These are phyloP conservation scores for Crassisporium funariophilum DNA, from an alignment of 768 basidiomycete genomes.

Conservation along the genomic window DNA sequence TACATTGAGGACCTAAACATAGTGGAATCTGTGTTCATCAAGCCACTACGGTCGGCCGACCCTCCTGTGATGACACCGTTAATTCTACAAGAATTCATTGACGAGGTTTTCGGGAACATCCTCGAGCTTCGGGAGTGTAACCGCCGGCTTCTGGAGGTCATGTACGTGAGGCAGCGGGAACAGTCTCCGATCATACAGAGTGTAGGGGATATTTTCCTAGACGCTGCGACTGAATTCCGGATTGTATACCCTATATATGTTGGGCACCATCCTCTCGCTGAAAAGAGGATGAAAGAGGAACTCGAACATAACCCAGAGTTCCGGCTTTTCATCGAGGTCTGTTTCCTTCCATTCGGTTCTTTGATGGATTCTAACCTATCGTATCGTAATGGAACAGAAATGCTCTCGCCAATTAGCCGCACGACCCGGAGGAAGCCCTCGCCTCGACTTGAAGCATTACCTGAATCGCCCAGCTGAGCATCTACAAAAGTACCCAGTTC, in stretches of 20 bases:
- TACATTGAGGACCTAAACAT: slow-evolving; percentile 87
- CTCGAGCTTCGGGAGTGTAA: slow-evolving; percentile 83
- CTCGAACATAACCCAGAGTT: slow-evolving; percentile 81
- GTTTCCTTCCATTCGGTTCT: slow-evolving; percentile 12
- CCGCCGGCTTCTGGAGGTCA: slow-evolving; percentile 74
- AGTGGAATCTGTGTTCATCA: slow-evolving; percentile 68
- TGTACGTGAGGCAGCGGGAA: slow-evolving; percentile 86
- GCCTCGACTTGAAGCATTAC: slow-evolving; percentile 75
- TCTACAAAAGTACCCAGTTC: slow-evolving; percentile 83
- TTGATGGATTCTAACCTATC: not conserved
- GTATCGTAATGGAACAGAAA: slow-evolving; percentile 30
- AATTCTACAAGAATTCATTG: slow-evolving; percentile 81
- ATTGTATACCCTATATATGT: slow-evolving; percentile 83
- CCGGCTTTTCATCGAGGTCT: slow-evolving; percentile 83
- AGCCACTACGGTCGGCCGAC: slow-evolving; percentile 47
- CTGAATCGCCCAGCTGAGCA: slow-evolving; percentile 81
- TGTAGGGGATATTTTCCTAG: slow-evolving; percentile 88
- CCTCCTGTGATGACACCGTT: slow-evolving; percentile 50
- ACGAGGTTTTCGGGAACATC: slow-evolving; percentile 87
- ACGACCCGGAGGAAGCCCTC: slow-evolving; percentile 39
- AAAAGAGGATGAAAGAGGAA: slow-evolving; percentile 86
- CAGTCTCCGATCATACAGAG: slow-evolving; percentile 79
- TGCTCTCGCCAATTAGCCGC: slow-evolving; percentile 46
- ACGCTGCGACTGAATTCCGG: slow-evolving; percentile 85
- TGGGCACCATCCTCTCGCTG: slow-evolving; percentile 84